Base-by-base conservation (phyloP, 164 flowering plant species). In the Stephania cephalantha region DNA sequence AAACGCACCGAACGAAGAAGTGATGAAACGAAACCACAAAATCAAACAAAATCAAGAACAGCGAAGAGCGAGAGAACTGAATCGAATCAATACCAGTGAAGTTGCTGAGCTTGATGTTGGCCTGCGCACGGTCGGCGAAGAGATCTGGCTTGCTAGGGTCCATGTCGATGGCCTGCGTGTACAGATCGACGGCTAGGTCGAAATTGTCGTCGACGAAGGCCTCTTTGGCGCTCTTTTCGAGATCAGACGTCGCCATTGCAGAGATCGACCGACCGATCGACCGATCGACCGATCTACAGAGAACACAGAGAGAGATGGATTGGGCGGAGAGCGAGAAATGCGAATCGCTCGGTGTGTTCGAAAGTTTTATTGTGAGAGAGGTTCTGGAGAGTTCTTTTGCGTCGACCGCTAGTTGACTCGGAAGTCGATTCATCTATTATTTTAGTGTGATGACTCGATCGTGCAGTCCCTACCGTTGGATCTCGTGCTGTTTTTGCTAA, bases 121-220 rank as follows among this genome's bases (percentile, higher is more conserved):
- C 93, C 84, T 94, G 98, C 61, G 98, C 91, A 1, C 96, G 95
- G 78, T 94, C 97, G 11, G 89, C 90, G 72, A 65, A 89, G 67
- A 94, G 90, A 46, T 86, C 88, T 31, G 96, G 84, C 73, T 84
- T 84, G 8, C 73, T 81, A 63, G 95, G 89, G 80, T 77, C 84
- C 50, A 87, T 68, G 8, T 68, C 75, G 45, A 92, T 88, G 64
- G 98, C 97, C 74, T 91, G 90, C 8, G 92, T 72, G 80, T 90
- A 91, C 12, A 94, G 88, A 68, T 91, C 96, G 46, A 82, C 85
- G 46, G 96, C 97, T 2, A 89, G 87, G 70, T 94, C 91, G 80
- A 90, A 94, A 80, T 91, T 84, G 74, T 94, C 98, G 74, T 94
- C 98, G 61, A 94, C 81, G 80, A 94, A 92, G 2, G 97, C 98